Evolutionary conservation across 1,284 basidiomycete genomes (phyloP), one percentile per base, ranked within the genome.

Genomic region (Grifola frondosa): DNA sequence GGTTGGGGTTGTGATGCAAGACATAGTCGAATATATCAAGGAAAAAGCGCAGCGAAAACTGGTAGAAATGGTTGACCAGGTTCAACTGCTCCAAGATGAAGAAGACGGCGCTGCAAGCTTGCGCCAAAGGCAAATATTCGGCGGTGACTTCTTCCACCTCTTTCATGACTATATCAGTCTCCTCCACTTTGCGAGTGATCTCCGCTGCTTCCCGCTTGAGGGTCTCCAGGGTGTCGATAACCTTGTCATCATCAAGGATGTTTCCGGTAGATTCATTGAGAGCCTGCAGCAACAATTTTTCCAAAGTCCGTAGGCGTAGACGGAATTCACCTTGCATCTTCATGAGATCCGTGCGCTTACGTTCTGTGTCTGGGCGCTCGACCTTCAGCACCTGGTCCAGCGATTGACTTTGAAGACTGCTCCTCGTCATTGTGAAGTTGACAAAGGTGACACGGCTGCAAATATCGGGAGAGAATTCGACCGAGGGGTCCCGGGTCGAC

Each of bases 361-460:
- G 82, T 65, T 99, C 97, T 2, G 94, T 95, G 60, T 98, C 97
- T 0, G 97, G 94, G 11, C 97, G 81, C 64, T 99, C 97, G 32
- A 92, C 91, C 63, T 96, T 96, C 50, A 99, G 80, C 2, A 99
- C 94, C 65, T 97, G 94, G 63, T 97, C 95, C 37, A 99, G 78
- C 0, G 95, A 97, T 67, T 99, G 97, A 52, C 93, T 97, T 67
- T 99, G 96, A 26, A 99, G 77, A 77, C 94, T 97, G 65, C 93
- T 93, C 47, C 95, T 81, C 0, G 97, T 99, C 92, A 99, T 99
- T 13, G 96, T 99, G 69, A 99, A 99, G 74, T 99, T 99, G 73
- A 99, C 96, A 62, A 99, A 97, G 0, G 96, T 97, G 26, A 99
- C 97, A 47, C 97, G 84, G 71, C 93, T 97, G 76, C 96, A 99